phyloP scores from a whole-genome alignment of 2,329 filamentous ascomycete species.

The Trichoderma sp. region DNA sequence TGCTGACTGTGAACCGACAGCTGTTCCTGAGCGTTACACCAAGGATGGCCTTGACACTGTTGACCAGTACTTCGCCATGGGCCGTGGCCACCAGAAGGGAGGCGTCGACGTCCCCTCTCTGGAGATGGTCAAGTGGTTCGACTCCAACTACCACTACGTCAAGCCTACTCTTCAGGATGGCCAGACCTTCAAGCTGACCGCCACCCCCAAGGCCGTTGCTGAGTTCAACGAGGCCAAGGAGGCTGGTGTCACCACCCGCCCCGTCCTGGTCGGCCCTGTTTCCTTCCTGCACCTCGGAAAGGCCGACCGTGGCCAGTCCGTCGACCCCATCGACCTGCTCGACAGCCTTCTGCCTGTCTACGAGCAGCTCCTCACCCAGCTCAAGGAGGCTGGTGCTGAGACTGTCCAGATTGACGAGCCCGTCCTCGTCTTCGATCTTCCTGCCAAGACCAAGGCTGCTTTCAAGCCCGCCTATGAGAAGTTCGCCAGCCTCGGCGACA shows the following conservation, averaged over 20 bases:
- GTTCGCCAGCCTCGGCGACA: slow-evolving; percentile 72
- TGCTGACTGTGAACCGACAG: slow-evolving; percentile 45
- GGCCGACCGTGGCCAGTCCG: slow-evolving; percentile 91
- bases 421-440: slow-evolving; percentile 91
- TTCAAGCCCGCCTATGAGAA: slow-evolving; percentile 99
- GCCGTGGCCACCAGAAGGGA: slow-evolving; percentile 95
- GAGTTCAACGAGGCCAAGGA: slow-evolving; percentile 99
- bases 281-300: slow-evolving; percentile 98
- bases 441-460: slow-evolving; percentile 85
- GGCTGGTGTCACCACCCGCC: slow-evolving; percentile 88
- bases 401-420: slow-evolving; percentile 99
- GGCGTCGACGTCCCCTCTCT: slow-evolving; percentile 88
- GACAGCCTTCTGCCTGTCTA: slow-evolving; percentile 94
- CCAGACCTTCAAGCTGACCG: slow-evolving; percentile 89
- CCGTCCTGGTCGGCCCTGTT: slow-evolving; percentile 92
- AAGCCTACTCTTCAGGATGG: slow-evolving; percentile 97
- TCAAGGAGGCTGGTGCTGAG: slow-evolving; percentile 95
- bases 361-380: slow-evolving; percentile 85
- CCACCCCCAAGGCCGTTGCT: slow-evolving; percentile 87
- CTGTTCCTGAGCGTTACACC: slow-evolving; percentile 89
- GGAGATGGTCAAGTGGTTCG: slow-evolving; percentile 99
- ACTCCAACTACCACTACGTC: slow-evolving; percentile 99
- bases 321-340: slow-evolving; percentile 91
- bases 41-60: slow-evolving; percentile 83
- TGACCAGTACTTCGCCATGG: slow-evolving; percentile 99